A percentile compares a stretch with the other conserved stretches of the same genome.
Conservation (phyloP, 805 yeast genomes). For the Nakazawaea pomicola region DNA sequence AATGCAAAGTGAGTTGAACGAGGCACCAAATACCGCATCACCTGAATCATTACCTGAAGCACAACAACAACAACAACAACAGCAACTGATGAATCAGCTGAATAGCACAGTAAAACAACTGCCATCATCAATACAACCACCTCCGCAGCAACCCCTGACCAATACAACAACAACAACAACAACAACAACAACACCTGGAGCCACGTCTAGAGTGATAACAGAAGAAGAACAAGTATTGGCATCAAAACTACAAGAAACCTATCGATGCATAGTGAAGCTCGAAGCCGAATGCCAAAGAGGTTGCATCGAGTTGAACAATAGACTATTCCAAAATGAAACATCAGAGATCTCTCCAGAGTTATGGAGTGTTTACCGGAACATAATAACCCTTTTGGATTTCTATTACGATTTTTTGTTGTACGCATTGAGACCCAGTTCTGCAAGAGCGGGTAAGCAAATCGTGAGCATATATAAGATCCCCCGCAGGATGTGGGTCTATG, state of each 20-base stretch:
- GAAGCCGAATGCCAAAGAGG: constrained; percentile 69
- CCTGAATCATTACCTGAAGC: constrained; percentile 10
- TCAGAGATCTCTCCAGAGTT: constrained; percentile 54
- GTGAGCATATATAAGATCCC: constrained; percentile 75
- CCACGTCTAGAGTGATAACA: constrained; percentile 26
- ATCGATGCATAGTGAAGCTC: constrained; percentile 59
- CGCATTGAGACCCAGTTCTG: constrained; percentile 60
- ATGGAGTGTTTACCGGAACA: constrained; percentile 69
- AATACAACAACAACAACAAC: constrained; percentile 14
- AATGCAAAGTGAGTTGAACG: constrained; percentile 11
- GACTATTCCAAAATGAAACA: constrained; percentile 42
- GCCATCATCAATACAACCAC: no score
- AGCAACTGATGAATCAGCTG: background rate
- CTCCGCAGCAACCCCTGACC: constrained; percentile 15
- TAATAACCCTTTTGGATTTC: constrained; percentile 60
- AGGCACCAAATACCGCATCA: constrained; percentile 11
- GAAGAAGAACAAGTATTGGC: constrained; percentile 65
- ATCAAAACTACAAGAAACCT: constrained; percentile 68
- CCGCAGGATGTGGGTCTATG: constrained; percentile 81
- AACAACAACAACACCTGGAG: constrained; percentile 19
- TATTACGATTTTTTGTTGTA: constrained; percentile 69
- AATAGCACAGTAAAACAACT: no score
- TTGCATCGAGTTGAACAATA: constrained; percentile 52
- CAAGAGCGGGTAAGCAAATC: constrained; percentile 71
- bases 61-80: constrained; percentile 1